Percentiles rank a stretch among this genome's conserved stretches.
Conservation (phyloP, 176 grass and related monocot species). For the Panicum miliaceum region DNA sequence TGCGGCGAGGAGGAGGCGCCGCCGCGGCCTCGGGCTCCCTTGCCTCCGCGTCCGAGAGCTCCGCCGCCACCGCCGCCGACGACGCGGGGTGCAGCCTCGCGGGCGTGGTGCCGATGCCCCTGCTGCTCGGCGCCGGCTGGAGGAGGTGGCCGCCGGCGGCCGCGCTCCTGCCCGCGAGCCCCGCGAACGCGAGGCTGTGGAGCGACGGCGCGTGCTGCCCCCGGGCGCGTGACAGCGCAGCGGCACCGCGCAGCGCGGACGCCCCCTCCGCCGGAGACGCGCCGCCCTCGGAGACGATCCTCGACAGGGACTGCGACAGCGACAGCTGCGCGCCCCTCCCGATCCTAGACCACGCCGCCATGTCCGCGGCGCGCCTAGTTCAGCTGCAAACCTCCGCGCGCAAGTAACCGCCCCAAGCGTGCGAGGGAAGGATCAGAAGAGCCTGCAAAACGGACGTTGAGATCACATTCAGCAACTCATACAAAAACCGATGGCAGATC, state of each 20-base stretch:
- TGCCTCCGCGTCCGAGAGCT: conserved; percentile 45
- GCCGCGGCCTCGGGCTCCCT: background rate
- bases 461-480: background rate
- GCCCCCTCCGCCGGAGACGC: background rate
- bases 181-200: conserved; percentile 33
- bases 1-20: background rate
- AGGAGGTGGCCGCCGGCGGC: background rate
- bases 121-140: background rate
- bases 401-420: background rate
- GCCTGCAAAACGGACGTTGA: background rate
- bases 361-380: background rate
- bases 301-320: conserved; percentile 55
- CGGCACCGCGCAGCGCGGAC: conserved; percentile 28
- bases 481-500: background rate
- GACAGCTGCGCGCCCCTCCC: conserved; percentile 48
- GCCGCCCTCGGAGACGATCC: conserved; percentile 43
- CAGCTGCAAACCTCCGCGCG: background rate
- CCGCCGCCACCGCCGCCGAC: background rate
- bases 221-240: background rate
- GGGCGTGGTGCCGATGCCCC: conserved; percentile 53
- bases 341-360: conserved; percentile 70
- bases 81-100: conserved; percentile 32
- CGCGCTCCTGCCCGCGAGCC: conserved; percentile 10
- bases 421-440: background rate
- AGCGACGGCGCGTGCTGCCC: conserved; percentile 15